phyloP scores from a whole-genome alignment of 352 stramenopile genomes.

The Peronospora belbahrii region DNA sequence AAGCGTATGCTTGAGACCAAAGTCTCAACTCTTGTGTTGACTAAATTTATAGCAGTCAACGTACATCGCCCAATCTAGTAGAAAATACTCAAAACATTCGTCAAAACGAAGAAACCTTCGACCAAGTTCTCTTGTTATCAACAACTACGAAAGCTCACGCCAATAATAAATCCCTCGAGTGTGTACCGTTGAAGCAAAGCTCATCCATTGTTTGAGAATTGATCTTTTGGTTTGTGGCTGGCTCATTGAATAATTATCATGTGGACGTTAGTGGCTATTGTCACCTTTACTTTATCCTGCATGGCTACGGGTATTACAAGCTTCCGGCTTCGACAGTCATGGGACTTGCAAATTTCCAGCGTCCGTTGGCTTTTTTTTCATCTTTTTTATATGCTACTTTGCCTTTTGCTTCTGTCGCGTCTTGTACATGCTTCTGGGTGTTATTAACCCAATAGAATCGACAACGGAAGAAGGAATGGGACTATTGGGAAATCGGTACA shows the following conservation, averaged over 20 bases:
- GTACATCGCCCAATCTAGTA: no score
- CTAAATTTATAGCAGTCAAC: no score
- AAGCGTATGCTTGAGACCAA: no score
- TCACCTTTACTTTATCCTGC: conserved; percentile 24
- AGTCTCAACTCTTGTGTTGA: no score
- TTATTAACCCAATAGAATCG: conserved; percentile 13
- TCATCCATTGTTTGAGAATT: conserved; percentile 3
- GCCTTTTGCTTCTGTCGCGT: conserved; percentile 25
- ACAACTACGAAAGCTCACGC: no score
- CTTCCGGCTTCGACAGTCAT: conserved; percentile 30
- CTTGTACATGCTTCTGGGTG: conserved; percentile 32
- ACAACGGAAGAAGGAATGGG: conserved; percentile 4
- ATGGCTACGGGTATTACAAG: conserved; percentile 34
- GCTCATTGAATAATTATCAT: conserved; percentile 2
- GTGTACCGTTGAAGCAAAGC: conserved; percentile 13
- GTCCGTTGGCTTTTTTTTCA: conserved; percentile 58
- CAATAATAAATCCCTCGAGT: no score
- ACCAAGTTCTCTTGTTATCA: no score
- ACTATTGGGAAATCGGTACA: conserved; percentile 19
- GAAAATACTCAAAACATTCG: no score
- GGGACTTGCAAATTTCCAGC: conserved; percentile 42
- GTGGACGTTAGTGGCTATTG: conserved; percentile 29
- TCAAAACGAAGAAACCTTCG: no score
- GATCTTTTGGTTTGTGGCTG: background rate
- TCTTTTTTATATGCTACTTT: conserved; percentile 45